Conservation (phyloP, 1,284 basidiomycete species). For the Phlebopus sp. region DNA sequence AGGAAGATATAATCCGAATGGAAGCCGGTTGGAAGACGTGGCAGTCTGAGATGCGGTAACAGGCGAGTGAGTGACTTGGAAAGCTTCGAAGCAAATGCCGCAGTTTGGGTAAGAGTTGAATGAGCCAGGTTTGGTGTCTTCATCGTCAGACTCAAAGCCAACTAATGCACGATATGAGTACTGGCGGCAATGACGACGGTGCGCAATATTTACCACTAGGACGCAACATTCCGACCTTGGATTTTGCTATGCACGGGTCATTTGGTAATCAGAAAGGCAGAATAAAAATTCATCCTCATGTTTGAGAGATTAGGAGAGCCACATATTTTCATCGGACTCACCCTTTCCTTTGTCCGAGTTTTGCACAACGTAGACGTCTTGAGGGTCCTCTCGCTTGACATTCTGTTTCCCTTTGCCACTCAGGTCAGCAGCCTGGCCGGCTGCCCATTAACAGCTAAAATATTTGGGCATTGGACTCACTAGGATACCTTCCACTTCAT, state of each 20-base stretch:
- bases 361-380: background rate
- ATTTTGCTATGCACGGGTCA: background rate
- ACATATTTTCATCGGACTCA: background rate
- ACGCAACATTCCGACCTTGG: too few species aligned
- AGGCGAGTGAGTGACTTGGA: slow-evolving; percentile 36
- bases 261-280: background rate
- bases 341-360: slow-evolving; percentile 29
- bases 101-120: slow-evolving; percentile 24
- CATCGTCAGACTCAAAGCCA: background rate
- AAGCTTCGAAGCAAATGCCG: slow-evolving; percentile 41
- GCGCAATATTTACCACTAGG: too few species aligned
- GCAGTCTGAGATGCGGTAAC: slow-evolving; percentile 33
- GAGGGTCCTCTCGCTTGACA: background rate
- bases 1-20: slow-evolving; percentile 36
- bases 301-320: background rate
- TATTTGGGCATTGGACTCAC: slow-evolving; percentile 15
- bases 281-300: background rate
- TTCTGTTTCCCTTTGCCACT: slow-evolving; percentile 27
- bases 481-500: slow-evolving; percentile 29
- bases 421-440: slow-evolving; percentile 28
- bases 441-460: background rate
- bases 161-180: background rate
- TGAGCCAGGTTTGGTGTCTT: slow-evolving; percentile 4
- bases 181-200: background rate
- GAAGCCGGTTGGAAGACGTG: slow-evolving; percentile 35